phyloP scores from a whole-genome alignment of 1,284 basidiomycete species.

The Crucibulum cyathiforme region DNA sequence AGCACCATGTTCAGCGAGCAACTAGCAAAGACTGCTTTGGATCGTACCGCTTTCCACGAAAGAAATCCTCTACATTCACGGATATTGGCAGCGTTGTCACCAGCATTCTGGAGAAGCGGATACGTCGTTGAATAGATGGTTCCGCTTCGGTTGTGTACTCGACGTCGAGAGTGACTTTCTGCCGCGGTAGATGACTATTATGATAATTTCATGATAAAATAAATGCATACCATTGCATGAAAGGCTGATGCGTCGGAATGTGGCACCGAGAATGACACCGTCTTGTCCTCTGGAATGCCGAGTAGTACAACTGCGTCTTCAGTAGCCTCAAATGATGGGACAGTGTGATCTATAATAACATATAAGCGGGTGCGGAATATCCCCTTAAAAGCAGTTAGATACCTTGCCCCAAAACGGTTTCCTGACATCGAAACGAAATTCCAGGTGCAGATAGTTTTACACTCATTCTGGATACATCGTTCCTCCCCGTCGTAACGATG shows the following conservation, averaged over 20 bases:
- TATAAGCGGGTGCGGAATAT: neutral
- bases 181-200: neutral
- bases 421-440: conserved; percentile 56
- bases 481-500: conserved; percentile 68
- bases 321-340: conserved; percentile 34
- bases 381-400: neutral
- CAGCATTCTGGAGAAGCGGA: conserved; percentile 61
- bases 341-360: conserved; percentile 18
- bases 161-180: conserved; percentile 70
- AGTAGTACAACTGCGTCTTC: conserved; percentile 53
- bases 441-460: conserved; percentile 61
- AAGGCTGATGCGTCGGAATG: conserved; percentile 66
- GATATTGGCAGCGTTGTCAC: conserved; percentile 75
- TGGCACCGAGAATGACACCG: conserved; percentile 60
- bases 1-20: conserved; percentile 2
- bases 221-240: conserved; percentile 55
- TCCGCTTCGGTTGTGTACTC: conserved; percentile 68
- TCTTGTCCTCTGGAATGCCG: conserved; percentile 51
- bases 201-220: neutral
- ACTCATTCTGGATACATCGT: conserved; percentile 57
- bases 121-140: conserved; percentile 54
- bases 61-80: conserved; percentile 88
- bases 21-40: conserved; percentile 3
- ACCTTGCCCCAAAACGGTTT: conserved; percentile 50
- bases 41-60: conserved; percentile 68